phyloP scores from a whole-genome alignment of 495 filamentous ascomycete species.

The Neurospora sp. region DNA sequence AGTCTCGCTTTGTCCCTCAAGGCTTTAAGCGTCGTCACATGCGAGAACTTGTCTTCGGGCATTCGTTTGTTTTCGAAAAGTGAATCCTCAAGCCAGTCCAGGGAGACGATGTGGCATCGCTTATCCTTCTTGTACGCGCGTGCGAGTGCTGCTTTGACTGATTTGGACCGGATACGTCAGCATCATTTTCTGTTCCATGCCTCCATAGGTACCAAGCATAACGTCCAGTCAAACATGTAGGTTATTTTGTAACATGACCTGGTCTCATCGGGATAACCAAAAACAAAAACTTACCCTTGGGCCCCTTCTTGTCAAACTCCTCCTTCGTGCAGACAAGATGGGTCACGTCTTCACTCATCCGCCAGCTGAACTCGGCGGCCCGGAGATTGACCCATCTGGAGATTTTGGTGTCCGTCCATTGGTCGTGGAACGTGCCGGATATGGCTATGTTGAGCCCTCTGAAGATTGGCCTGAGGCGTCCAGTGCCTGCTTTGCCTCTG shows the following conservation, averaged over 20 bases:
- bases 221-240: not conserved
- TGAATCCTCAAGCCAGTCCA: conserved; percentile 34
- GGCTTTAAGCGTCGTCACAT: conserved; percentile 8
- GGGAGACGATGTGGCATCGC: conserved; percentile 19
- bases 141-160: conserved; percentile 15
- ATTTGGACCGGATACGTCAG: no score
- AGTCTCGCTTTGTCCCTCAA: conserved; percentile 29
- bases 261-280: not conserved
- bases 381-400: conserved; percentile 21
- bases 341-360: conserved; percentile 19
- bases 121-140: not conserved
- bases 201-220: not conserved
- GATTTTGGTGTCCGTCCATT: conserved; percentile 22
- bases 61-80: conserved; percentile 7
- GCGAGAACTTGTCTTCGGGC: conserved; percentile 14
- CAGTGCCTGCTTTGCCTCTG: not conserved
- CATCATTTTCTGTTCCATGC: not conserved
- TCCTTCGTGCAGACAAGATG: conserved; percentile 27
- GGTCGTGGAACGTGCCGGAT: conserved; percentile 19
- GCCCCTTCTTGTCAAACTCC: conserved; percentile 16
- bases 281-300: conserved; percentile 1
- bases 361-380: conserved; percentile 13
- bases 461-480: conserved; percentile 17
- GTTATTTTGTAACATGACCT: not conserved
- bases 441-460: conserved; percentile 17